These are phyloP conservation scores for Orbilia brochopaga DNA, from an alignment of 2,329 filamentous ascomycete genomes.

Conservation along the genomic window DNA sequence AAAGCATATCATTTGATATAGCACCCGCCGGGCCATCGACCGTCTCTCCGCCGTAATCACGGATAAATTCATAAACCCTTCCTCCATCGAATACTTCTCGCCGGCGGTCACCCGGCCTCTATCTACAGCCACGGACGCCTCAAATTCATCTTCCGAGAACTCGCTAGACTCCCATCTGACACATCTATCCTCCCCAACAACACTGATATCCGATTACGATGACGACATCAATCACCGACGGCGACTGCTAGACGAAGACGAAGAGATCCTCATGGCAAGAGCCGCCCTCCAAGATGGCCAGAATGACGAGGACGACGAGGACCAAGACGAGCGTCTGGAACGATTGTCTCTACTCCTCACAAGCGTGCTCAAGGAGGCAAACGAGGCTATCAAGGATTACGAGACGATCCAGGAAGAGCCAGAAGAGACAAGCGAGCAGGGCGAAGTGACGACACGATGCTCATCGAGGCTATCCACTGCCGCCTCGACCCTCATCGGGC, in stretches of 20 bases:
- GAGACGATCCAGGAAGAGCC: constrained; percentile 41
- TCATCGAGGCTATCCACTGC: constrained; percentile 36
- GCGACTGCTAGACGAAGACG: constrained; percentile 40
- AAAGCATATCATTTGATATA: constrained; percentile 1
- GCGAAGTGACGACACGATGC: constrained; percentile 39
- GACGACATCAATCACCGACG: constrained; percentile 36
- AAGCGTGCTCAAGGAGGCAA: constrained; percentile 45
- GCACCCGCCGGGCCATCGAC: constrained; percentile 46
- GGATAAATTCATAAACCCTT: constrained; percentile 44
- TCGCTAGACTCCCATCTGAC: constrained; percentile 42
- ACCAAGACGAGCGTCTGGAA: constrained; percentile 45
- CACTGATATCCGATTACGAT: constrained; percentile 48
- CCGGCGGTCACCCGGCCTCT: constrained; percentile 43
- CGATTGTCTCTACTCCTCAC: constrained; percentile 36
- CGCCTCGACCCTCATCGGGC: constrained; percentile 17
- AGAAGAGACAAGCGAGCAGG: constrained; percentile 31
- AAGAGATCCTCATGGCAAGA: constrained; percentile 35
- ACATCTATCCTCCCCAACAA: constrained; percentile 45
- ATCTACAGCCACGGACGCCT: constrained; percentile 46
- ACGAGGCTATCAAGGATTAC: constrained; percentile 50
- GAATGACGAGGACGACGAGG: constrained; percentile 22
- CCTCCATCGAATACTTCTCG: constrained; percentile 48
- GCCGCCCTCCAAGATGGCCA: constrained; percentile 11
- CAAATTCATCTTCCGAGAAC: constrained; percentile 46
- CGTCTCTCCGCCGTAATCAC: constrained; percentile 48